Percentiles rank a stretch among this genome's conserved stretches.
These are phyloP conservation scores for Phytophthora sp. DNA, from an alignment of 352 stramenopile species.

Conservation along the genomic window DNA sequence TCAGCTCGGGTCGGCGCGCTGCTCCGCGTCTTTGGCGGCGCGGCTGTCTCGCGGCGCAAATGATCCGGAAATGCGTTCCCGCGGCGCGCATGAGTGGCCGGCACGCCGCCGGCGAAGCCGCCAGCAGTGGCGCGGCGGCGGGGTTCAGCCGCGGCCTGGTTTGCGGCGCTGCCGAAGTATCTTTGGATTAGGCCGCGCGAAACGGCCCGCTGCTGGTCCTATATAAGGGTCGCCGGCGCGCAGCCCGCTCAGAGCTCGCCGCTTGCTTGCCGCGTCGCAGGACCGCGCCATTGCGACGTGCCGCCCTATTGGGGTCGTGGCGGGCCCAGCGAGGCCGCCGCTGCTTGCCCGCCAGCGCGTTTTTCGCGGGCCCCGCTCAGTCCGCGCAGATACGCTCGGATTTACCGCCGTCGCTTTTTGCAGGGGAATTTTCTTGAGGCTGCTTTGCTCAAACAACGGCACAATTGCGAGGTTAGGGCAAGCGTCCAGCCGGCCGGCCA, in stretches of 20 bases:
- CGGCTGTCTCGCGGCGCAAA: conserved; percentile 18
- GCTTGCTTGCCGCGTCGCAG: too few relatives aligned
- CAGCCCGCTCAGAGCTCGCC: too few relatives aligned
- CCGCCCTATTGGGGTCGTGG: background rate
- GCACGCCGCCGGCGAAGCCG: background rate
- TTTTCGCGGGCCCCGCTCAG: conserved; percentile 8
- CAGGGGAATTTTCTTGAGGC: conserved; percentile 29
- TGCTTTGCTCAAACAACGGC: conserved; percentile 27
- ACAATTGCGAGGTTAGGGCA: conserved; percentile 6
- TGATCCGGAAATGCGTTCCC: conserved; percentile 26
- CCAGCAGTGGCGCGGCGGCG: background rate
- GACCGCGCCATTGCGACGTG: too few relatives aligned
- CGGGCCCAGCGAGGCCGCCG: background rate
- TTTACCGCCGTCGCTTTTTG: conserved; percentile 11
- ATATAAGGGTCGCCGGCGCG: too few relatives aligned
- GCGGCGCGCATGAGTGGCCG: conserved; percentile 15
- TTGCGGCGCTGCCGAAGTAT: background rate
- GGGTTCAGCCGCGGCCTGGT: conserved; percentile 12
- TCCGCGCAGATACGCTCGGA: background rate
- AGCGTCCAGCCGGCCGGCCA: background rate
- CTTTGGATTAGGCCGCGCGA: background rate
- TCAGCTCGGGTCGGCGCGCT: conserved; percentile 6
- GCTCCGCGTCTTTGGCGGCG: too few relatives aligned
- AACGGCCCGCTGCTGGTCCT: too few relatives aligned
- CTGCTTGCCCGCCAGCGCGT: conserved; percentile 7